Conservation (phyloP, 495 filamentous ascomycete genomes). For the Pseudotulostoma volvatum region DNA sequence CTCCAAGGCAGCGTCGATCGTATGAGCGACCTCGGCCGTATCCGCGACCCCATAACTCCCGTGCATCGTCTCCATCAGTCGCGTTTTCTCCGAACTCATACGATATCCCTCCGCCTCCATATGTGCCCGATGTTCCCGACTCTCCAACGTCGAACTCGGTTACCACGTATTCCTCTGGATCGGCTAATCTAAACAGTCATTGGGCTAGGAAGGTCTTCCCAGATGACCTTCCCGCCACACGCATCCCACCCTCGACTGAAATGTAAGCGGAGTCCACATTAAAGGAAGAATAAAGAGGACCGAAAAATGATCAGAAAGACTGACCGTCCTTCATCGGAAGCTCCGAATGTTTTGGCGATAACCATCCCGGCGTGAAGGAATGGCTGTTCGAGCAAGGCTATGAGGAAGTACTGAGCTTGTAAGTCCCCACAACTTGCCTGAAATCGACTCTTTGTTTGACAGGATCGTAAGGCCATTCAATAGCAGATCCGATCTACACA, state of each 20-base stretch:
- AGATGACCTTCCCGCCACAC: conserved; percentile 21
- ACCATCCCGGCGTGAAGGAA: conserved; percentile 20
- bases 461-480: conserved; percentile 23
- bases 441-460: conserved; percentile 8
- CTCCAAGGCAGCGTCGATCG: conserved; percentile 19
- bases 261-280: conserved; percentile 19
- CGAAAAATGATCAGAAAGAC: too few relatives aligned
- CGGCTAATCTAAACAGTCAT: conserved; percentile 22
- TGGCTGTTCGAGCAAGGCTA: conserved; percentile 22
- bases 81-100: conserved; percentile 11
- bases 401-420: conserved; percentile 31
- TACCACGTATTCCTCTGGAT: conserved; percentile 19
- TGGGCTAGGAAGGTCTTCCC: conserved; percentile 38
- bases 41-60: too few relatives aligned
- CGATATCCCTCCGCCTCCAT: conserved; percentile 18
- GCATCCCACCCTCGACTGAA: conserved; percentile 21
- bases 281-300: not conserved
- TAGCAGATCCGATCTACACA: conserved; percentile 29
- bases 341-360: conserved; percentile 32
- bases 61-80: conserved; percentile 9
- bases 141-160: conserved; percentile 26
- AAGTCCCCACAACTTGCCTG: conserved; percentile 8
- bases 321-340: too few relatives aligned
- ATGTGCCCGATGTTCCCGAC: conserved; percentile 23
- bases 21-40: conserved; percentile 24